Percentiles rank a stretch among this genome's conserved stretches.
Evolutionary conservation across 352 stramenopile genomes (phyloP).

Genomic region (Peronospora farinosa): DNA sequence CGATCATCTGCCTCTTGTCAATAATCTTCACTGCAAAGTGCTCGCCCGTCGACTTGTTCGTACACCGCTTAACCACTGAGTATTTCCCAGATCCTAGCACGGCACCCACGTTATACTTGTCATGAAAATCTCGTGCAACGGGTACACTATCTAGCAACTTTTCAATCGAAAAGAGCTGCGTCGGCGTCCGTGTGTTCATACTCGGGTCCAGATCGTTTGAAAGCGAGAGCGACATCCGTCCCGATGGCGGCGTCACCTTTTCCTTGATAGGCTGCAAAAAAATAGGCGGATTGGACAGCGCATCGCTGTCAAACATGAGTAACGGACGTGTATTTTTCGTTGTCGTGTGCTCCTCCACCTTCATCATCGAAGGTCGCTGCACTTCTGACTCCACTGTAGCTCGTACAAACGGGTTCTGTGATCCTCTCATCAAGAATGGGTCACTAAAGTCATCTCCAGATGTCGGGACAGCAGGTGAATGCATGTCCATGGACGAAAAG

Average conservation of each 20-base stretch:
- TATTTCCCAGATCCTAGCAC: constrained; percentile 73
- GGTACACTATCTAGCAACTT: constrained; percentile 58
- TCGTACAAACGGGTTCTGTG: constrained; percentile 39
- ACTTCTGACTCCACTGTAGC: constrained; percentile 20
- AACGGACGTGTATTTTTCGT: constrained; percentile 34
- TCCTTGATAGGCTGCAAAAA: constrained; percentile 70
- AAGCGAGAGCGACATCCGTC: constrained; percentile 50
- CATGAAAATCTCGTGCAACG: constrained; percentile 53
- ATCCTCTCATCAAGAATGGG: constrained; percentile 36
- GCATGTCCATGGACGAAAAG: constrained; percentile 48
- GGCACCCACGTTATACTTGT: constrained; percentile 41
- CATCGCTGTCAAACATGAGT: constrained; percentile 58
- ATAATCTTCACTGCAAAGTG: constrained; percentile 76
- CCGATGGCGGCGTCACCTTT: constrained; percentile 45
- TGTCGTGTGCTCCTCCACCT: constrained; percentile 14
- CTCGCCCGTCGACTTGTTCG: constrained; percentile 24
- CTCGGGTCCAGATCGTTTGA: constrained; percentile 46
- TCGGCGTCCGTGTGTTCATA: constrained; percentile 42
- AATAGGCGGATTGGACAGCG: constrained; percentile 36
- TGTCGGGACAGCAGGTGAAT: constrained; percentile 29
- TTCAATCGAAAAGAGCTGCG: constrained; percentile 58
- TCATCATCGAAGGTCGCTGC: constrained; percentile 19
- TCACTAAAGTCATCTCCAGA: constrained; percentile 23
- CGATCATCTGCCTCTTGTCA: constrained; percentile 78
- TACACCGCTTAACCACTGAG: constrained; percentile 69